Conservation (phyloP, 2,329 filamentous ascomycete species). For the Trichophyton equinum region DNA sequence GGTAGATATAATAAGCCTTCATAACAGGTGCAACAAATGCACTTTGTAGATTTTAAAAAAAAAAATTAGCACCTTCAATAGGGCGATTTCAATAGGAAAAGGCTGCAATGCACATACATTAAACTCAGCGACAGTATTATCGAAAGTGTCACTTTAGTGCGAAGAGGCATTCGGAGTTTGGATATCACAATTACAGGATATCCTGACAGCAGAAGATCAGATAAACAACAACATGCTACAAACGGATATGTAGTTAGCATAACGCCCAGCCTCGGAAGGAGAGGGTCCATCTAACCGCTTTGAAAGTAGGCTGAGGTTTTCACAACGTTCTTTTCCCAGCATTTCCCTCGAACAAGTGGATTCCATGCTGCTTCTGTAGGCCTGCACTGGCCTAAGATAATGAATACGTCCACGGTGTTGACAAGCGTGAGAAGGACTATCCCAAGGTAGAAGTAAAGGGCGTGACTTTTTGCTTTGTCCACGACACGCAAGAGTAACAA, state of each 20-base stretch:
- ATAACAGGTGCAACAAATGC: slow-evolving; percentile 8
- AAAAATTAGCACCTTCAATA: neutral
- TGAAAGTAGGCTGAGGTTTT: slow-evolving; percentile 6
- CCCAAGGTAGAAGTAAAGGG: slow-evolving; percentile 4
- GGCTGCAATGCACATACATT: neutral
- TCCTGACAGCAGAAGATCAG: slow-evolving; percentile 9
- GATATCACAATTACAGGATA: slow-evolving; percentile 10
- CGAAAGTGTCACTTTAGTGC: slow-evolving; percentile 5
- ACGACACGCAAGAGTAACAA: slow-evolving; percentile 9
- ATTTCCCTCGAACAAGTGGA: neutral
- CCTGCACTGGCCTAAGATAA: slow-evolving; percentile 8
- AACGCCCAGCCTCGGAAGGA: neutral
- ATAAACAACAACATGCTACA: slow-evolving; percentile 8
- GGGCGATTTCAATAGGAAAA: neutral
- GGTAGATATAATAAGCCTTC: slow-evolving; percentile 7
- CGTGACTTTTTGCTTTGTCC: slow-evolving; percentile 6
- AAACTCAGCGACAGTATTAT: slow-evolving; percentile 6
- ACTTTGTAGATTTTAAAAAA: neutral
- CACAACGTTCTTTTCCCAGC: slow-evolving; percentile 5
- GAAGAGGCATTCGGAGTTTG: slow-evolving; percentile 7
- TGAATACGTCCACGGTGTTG: slow-evolving; percentile 7
- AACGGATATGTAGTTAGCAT: neutral
- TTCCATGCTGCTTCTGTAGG: slow-evolving; percentile 7
- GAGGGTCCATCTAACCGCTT: neutral
- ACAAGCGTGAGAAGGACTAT: slow-evolving; percentile 7